Evolutionary conservation across 2,329 filamentous ascomycete species (phyloP), one percentile per base, ranked within the genome.

Genomic region (Monilinia laxa): DNA sequence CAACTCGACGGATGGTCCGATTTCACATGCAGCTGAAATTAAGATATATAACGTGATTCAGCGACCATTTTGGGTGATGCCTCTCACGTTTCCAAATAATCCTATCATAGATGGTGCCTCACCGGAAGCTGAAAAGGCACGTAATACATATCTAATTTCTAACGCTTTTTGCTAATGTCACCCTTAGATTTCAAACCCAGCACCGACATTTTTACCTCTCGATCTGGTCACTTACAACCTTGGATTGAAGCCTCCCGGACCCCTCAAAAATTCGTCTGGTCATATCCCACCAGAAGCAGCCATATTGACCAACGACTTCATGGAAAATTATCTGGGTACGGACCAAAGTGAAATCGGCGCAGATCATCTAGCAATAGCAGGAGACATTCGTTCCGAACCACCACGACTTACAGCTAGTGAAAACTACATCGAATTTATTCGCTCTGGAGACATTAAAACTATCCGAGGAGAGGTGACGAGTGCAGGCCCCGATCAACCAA

Each of bases 151-250:
- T 59, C 54, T 54, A 38, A 16, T 28, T 49, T 12, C 20, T 56
- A 31, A 40, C 10, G 6, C 31, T 9, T 10, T 25, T 42, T 18
- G 35, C 55, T 71, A n/a, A 81, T 78, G 14, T 2, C 80, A 80
- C 11, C 23, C 11, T 42, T 42, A 76, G 74, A 40, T 64, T 38
- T 67, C 68, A n/a, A 76, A 76, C 2, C 75, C 82, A 0, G 82
- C 83, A 0, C 83, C 88, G 0, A 82, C 83, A 0, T 93, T 93
- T 71, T 76, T 92, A 0, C 92, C 92, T 0, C 77, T 92, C 10
- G 92, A 96, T 75, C 80, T 94, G 54, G 80, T 83, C 2, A 85
- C 90, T 2, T 92, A 91, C 74, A 91, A 95, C 72, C 77, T 91
- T 5, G 82, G 82, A 38, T 85, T 85, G 65, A 82, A 90, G 6